Conservation (phyloP, 2,329 filamentous ascomycete species). For the Penicillium sp. region DNA sequence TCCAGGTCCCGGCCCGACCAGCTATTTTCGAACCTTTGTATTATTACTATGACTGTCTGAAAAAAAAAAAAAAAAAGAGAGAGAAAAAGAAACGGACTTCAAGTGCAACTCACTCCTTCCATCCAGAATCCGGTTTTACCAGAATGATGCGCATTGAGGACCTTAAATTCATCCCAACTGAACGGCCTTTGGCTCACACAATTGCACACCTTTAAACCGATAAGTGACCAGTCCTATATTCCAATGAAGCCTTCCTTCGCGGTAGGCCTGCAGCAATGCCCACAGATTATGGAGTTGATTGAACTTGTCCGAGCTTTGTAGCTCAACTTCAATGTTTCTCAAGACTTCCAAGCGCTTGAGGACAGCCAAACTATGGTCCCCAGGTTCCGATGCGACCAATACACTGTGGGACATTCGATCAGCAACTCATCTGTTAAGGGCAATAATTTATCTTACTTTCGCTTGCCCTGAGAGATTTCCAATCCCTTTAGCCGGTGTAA, state of each 20-base stretch:
- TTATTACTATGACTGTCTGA: neutral
- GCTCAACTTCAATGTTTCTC: neutral
- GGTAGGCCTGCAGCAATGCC: slow-evolving; percentile 3
- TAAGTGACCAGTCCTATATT: slow-evolving; percentile 1
- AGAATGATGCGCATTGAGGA: neutral
- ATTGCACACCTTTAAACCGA: slow-evolving; percentile 5
- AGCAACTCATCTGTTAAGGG: neutral
- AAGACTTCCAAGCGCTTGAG: neutral
- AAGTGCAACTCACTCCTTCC: neutral
- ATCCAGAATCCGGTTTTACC: slow-evolving; percentile 5
- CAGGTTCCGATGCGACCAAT: neutral
- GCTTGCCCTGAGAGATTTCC: neutral
- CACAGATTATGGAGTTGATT: slow-evolving; percentile 2
- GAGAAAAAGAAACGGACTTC: neutral
- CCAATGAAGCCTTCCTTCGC: neutral
- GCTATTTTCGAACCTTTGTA: neutral
- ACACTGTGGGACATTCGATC: neutral
- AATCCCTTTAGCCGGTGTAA: neutral
- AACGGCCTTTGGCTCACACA: slow-evolving; percentile 5
- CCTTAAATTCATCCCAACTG: slow-evolving; percentile 5
- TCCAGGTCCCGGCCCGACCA: neutral
- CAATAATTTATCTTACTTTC: neutral
- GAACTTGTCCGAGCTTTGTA: neutral
- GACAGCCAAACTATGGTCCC: neutral
- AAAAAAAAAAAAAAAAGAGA: neutral